Evolutionary conservation across 805 yeast species (phyloP).

Genomic region (Sugiyamaella smithiae): DNA sequence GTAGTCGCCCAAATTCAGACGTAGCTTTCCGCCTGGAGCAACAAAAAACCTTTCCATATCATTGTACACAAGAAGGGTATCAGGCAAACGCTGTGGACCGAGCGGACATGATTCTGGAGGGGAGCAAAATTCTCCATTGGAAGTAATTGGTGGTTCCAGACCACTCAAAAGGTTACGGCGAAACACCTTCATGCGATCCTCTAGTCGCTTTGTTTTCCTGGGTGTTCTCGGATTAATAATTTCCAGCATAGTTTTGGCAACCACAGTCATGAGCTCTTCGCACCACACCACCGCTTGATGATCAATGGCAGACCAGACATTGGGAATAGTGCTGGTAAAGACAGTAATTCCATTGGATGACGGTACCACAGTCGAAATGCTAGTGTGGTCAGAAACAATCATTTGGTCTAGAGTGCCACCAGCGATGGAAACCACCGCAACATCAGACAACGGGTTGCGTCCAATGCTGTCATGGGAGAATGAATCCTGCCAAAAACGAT

Average conservation of each 20-base stretch:
- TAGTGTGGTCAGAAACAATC: conserved; percentile 87
- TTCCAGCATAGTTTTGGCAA: conserved; percentile 59
- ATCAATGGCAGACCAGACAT: conserved; percentile 91
- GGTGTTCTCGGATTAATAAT: conserved; percentile 51
- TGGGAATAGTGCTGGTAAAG: conserved; percentile 80
- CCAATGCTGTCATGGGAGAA: conserved; percentile 43
- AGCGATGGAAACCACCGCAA: conserved; percentile 78
- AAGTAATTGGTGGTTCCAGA: conserved; percentile 19
- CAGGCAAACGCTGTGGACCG: conserved; percentile 18
- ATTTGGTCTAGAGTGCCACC: conserved; percentile 81
- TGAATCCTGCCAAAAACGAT: conserved; percentile 76
- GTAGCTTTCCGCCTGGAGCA: conserved; percentile 13
- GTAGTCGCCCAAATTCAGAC: conserved; percentile 7
- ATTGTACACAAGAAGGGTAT: conserved; percentile 22
- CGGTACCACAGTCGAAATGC: conserved; percentile 69
- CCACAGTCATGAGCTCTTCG: conserved; percentile 67
- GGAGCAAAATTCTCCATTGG: not conserved
- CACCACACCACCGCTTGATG: conserved; percentile 98
- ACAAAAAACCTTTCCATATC: conserved; percentile 14
- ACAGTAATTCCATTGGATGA: conserved; percentile 74
- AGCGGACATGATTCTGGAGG: conserved; percentile 4
- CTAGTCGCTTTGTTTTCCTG: conserved; percentile 47
- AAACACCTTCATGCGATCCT: conserved; percentile 58
- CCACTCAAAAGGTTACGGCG: conserved; percentile 40
- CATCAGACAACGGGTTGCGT: conserved; percentile 46